phyloP scores from a whole-genome alignment of 257 asterid genomes.

The Ophiorrhiza pumila region DNA sequence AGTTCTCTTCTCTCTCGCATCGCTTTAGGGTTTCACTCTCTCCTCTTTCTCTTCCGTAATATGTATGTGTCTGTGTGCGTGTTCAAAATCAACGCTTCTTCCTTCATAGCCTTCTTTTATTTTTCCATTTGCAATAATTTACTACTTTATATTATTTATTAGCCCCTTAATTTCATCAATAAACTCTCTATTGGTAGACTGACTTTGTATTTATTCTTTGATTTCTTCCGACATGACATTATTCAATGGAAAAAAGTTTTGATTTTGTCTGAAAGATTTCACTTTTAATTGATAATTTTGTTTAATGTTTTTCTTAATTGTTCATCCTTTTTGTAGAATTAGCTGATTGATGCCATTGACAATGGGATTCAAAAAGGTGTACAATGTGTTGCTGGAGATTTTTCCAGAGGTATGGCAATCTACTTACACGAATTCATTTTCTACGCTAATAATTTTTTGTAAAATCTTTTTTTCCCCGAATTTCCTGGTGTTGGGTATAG shows the following conservation, averaged over 20 bases:
- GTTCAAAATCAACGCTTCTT: not conserved
- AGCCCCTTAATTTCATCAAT: not conserved
- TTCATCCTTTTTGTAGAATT: constrained; percentile 9
- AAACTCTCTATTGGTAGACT: too few relatives aligned
- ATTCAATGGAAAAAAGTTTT: not conserved
- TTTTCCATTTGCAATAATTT: not conserved
- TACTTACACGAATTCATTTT: too few relatives aligned
- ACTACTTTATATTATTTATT: not conserved
- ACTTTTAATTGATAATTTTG: too few relatives aligned
- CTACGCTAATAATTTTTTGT: too few relatives aligned
- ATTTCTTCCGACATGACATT: not conserved
- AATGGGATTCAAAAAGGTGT: constrained; percentile 39
- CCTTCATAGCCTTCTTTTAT: not conserved
- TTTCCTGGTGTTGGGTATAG: too few relatives aligned
- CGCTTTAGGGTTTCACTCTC: not conserved
- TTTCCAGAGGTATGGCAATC: constrained; percentile 38
- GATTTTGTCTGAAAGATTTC: not conserved
- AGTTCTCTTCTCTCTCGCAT: not conserved
- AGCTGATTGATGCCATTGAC: constrained; percentile 4
- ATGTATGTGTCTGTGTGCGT: not conserved
- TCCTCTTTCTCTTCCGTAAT: not conserved
- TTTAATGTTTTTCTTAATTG: too few relatives aligned
- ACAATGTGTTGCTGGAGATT: constrained; percentile 30
- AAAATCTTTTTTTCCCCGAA: too few relatives aligned
- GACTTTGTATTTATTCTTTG: too few relatives aligned